Evolutionary conservation across 1,284 basidiomycete genomes (phyloP), one percentile per base, ranked within the genome.

Genomic region (Inonotus obliquus): DNA sequence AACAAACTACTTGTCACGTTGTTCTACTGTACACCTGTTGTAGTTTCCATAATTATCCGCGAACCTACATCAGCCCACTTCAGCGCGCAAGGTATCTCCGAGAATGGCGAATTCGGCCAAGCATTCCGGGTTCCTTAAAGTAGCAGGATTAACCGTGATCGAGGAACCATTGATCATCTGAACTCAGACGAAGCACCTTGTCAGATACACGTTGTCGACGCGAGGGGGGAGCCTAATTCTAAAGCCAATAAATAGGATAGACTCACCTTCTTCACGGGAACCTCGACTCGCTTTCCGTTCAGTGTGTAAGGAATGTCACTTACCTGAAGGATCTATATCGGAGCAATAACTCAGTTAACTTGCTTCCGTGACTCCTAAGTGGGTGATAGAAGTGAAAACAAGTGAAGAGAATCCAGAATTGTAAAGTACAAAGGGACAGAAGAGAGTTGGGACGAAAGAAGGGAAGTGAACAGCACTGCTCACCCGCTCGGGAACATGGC

Each of bases 211-310:
- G 60, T 51, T 39, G 53, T 64, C 51, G 29, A 58, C 49, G 9
- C 56, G 17, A 10, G 41, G 13, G 41, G 41, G 41, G 41, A 44
- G n/a, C 41, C 41, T 44, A 44, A 21, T 44, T 44, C 7, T 6
- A 2, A n/a, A 21, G 41, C 41, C 41, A 44, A 44, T 44, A 17
- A 44, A 21, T 7, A 21, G 38, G 21, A 37, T 45, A 55, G 38
- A 59, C 74, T 67, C 64, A 87, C 86, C 81, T 92, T 92, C 73
- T 91, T 92, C 35, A 91, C 85, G 9, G 89, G 81, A 11, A 92
- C 88, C 73, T 95, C 93, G 55, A 94, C 90, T 49, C 87, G 83
- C 72, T 95, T 96, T 37, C 89, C 88, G 66, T 94, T 95, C 59
- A 94, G 75, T 13, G 93, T 96, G 72, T 93, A 89, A 14, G 92